These are phyloP conservation scores for Xerocomus potaroensis DNA, from an alignment of 768 basidiomycete genomes.

Conservation along the genomic window DNA sequence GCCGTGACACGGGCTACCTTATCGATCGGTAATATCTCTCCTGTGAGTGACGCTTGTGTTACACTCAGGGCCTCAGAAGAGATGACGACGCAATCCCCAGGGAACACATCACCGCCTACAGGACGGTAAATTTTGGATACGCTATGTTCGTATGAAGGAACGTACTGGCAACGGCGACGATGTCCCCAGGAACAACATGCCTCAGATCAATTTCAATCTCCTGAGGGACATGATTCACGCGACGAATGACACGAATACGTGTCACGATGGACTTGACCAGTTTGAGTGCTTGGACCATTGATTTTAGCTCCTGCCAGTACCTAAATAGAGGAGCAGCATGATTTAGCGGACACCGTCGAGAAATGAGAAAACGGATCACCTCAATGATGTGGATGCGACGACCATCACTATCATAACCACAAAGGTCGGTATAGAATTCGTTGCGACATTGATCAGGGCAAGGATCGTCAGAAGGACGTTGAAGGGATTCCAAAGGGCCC, in stretches of 20 bases:
- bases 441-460: slow-evolving; percentile 31
- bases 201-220: slow-evolving; percentile 31
- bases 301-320: slow-evolving; percentile 34
- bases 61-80: slow-evolving; percentile 32
- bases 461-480: slow-evolving; percentile 31
- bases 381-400: slow-evolving; percentile 31
- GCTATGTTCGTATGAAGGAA: not conserved
- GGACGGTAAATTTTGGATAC: not conserved
- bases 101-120: slow-evolving; percentile 33
- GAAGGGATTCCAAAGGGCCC: slow-evolving; percentile 34
- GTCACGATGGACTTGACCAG: slow-evolving; percentile 32
- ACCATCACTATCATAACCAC: slow-evolving; percentile 35
- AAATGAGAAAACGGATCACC: slow-evolving; percentile 13
- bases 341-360: not conserved
- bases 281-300: slow-evolving; percentile 33
- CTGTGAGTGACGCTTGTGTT: slow-evolving; percentile 35
- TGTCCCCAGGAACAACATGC: slow-evolving; percentile 31
- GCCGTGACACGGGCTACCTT: slow-evolving; percentile 20
- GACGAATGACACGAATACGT: slow-evolving; percentile 30
- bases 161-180: slow-evolving; percentile 30
- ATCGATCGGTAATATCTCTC: slow-evolving; percentile 34
- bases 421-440: slow-evolving; percentile 31
- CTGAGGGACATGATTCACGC: slow-evolving; percentile 13
- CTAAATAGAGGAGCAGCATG: slow-evolving; percentile 1
- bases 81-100: slow-evolving; percentile 33